Conservation (phyloP, 2,329 filamentous ascomycete species). For the Epicoccum sorghinum region DNA sequence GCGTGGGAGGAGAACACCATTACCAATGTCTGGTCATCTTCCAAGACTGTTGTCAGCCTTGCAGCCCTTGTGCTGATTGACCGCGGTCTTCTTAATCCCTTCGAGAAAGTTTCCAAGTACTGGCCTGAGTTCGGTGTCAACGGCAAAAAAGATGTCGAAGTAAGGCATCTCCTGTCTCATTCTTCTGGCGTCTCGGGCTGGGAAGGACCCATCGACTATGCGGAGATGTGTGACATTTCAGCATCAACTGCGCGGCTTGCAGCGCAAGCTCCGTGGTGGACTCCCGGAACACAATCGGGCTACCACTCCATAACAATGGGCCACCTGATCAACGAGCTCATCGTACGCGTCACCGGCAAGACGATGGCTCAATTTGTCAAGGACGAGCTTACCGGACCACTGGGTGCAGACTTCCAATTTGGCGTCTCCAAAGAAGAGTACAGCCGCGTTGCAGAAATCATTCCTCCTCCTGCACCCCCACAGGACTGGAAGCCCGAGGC, state of each 20-base stretch:
- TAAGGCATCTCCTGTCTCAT: constrained; percentile 24
- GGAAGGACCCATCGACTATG: constrained; percentile 5
- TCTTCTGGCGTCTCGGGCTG: constrained; percentile 24
- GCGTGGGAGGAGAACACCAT: constrained; percentile 26
- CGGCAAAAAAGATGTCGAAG: constrained; percentile 21
- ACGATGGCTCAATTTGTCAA: constrained; percentile 14
- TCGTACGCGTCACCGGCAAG: constrained; percentile 14
- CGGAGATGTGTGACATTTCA: constrained; percentile 14
- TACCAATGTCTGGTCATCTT: constrained; percentile 24
- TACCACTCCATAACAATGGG: constrained; percentile 25
- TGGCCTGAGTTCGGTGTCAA: constrained; percentile 30
- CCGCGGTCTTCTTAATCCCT: constrained; percentile 19
- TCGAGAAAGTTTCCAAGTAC: constrained; percentile 25
- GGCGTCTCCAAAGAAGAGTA: constrained; percentile 16
- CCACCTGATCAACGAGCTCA: constrained; percentile 20
- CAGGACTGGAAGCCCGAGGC: not conserved
- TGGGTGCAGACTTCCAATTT: constrained; percentile 30
- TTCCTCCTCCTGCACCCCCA: constrained; percentile 15
- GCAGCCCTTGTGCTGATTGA: constrained; percentile 22
- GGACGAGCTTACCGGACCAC: constrained; percentile 73
- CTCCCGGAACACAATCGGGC: constrained; percentile 22
- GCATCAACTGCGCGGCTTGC: constrained; percentile 18
- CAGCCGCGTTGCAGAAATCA: constrained; percentile 17
- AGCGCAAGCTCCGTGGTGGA: constrained; percentile 24
- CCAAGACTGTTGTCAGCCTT: constrained; percentile 23